Evolutionary conservation across 75 land plant genomes (phyloP), one percentile per base, ranked within the genome.

Genomic region (Picea sitchensis): DNA sequence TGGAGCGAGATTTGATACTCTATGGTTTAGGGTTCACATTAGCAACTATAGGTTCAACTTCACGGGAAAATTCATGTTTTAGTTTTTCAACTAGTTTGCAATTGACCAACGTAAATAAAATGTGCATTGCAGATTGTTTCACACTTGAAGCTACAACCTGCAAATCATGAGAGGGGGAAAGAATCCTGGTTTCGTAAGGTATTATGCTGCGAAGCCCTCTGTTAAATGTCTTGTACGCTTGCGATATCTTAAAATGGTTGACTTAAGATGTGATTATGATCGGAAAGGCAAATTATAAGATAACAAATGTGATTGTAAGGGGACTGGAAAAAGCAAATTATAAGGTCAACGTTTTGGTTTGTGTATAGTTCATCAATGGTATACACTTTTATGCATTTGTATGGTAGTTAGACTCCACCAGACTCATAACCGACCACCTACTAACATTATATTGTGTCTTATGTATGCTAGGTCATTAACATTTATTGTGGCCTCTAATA

Each of bases 131-230:
- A 82, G 83, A 80, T 83, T 72, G 73, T 18, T 8, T 59, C 67
- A 36, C 77, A 80, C 77, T 82, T 83, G 26, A 81, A 83, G 64
- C 57, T 83, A 54, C 59, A 65, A 72, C 56, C 84, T 56, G 41
- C 63, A 51, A 65, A 65, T 54, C 44, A 75, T 58, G 83, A 83
- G 34, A 32, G 82, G 36, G 80, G 59, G 26, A 82, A 59, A 74
- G 83, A 68, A 61, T 56, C 81, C 58, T 58, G 81, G 62, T 76
- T 26, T 14, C 59, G 77, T 59, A 76, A 57, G 77, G 77, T 59
- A 76, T 18, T 59, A 14, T 58, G 38, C 8, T n/a, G 38, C 11
- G 34, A 76, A 57, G 2, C 69, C 13, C 23, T 44, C 63, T 76
- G 17, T 57, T 44, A 38, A 21, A 2, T 11, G 30, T 23, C 67